phyloP scores from a whole-genome alignment of 1,284 basidiomycete genomes.

The Takashimella koratensis region DNA sequence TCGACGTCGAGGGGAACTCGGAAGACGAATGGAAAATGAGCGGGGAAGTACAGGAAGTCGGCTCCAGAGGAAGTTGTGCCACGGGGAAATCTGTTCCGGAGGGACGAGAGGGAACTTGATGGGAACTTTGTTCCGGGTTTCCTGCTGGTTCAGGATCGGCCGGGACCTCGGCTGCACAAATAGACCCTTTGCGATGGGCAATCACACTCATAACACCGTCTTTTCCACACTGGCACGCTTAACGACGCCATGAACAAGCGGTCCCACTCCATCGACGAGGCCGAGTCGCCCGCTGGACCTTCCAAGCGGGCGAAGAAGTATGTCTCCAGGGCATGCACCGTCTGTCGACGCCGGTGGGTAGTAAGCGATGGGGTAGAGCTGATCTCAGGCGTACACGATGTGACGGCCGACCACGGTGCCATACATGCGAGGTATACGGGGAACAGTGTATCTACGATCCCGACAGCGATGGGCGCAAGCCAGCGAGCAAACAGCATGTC shows the following conservation, averaged over 20 bases:
- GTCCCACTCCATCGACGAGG: not conserved
- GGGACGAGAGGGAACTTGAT: no score
- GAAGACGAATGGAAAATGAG: no score
- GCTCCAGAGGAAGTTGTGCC: no score
- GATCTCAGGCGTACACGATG: not conserved
- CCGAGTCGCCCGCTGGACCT: not conserved
- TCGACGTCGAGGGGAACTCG: no score
- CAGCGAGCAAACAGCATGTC: constrained; percentile 8
- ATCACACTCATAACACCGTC: no score
- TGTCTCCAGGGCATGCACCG: not conserved
- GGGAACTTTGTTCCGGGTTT: no score
- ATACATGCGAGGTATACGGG: constrained; percentile 2
- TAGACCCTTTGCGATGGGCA: no score
- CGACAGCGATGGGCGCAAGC: constrained; percentile 11
- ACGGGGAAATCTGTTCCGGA: no score
- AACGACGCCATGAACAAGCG: not conserved
- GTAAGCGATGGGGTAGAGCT: not conserved
- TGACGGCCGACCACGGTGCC: not conserved
- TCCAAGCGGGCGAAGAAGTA: not conserved
- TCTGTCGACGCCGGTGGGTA: not conserved
- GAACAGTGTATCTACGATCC: constrained; percentile 8
- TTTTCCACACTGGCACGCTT: no score
- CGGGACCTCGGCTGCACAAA: no score
- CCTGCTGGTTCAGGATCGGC: no score
- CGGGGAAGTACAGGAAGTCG: no score